Evolutionary conservation across 257 asterid genomes (phyloP), one percentile per base, ranked within the genome.

Genomic region (Paulownia fortunei): DNA sequence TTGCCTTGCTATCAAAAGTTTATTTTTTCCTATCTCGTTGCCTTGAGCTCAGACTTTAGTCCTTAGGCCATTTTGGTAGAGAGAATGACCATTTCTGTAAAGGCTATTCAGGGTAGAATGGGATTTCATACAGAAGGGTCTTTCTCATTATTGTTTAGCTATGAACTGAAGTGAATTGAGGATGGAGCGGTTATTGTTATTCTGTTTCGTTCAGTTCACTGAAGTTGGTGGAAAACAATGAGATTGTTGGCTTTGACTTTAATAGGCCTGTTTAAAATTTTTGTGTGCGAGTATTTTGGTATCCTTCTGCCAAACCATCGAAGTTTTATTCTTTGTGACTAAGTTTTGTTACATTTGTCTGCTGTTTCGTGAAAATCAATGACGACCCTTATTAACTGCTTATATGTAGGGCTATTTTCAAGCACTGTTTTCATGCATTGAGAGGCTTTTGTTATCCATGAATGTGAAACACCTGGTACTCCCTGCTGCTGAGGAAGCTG

Each of bases 341-440:
- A 42, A 15, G 37, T 56, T 34, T 69, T 6, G 23, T 21, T 46
- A 13, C 10, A 44, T 41, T 4, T 11, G 52, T 66, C 30, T 64
- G 36, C 19, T 21, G 7, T 3, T 76, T 10, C 79, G n/a, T 32
- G 59, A 75, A 69, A 24, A 37, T 16, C 67, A n/a, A 30, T 47
- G 47, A 3, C 8, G 13, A 39, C 68, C 52, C 30, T 70, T 10
- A 3, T 51, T 74, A 13, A 65, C 65, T 21, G 56, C 59, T 42
- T 74, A 67, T 69, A 11, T 77, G 79, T 67, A 92, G 97, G 97
- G 97, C 52, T 92, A 86, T 74, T 92, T 92, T 78, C 96, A 74
- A 78, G 96, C 96, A 26, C 58, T 92, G 51, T 92, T 92, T 81
- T 86, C 88, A 24, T 92, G 93, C 80, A 89, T 92, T 61, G 96